Evolutionary conservation across 2,329 filamentous ascomycete genomes (phyloP), one percentile per base, ranked within the genome.

Genomic region (Sarocladium kiliense): DNA sequence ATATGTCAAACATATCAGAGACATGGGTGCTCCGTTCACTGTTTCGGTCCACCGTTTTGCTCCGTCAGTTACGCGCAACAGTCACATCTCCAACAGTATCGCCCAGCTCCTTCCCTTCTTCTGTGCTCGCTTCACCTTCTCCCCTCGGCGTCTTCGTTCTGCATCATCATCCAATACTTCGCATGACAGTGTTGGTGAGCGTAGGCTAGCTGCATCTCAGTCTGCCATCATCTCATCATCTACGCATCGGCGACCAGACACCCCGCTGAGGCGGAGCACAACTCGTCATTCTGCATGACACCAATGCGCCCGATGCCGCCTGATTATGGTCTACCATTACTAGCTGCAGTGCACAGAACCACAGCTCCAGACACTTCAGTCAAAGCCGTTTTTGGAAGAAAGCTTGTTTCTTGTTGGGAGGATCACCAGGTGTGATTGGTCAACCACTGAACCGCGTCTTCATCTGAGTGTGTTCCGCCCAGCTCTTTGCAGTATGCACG

Each of bases 231-330:
- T 27, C 21, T 14, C 7, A 7, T 45, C 9, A 39, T 5, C 5
- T 6, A 44, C 18, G n/a, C 21, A 23, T 18, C n/a, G 4, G 47
- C 12, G 12, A 21, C 2, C 3, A 23, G 21, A 21, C 10, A 51
- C n/a, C 19, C 30, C 18, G 25, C 47, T 18, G 18, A 34, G 47
- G 47, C 47, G 30, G 47, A 51, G 47, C 18, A 32, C 30, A 10
- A 23, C n/a, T 51, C 47, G 47, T 51, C 47, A 51, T 51, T 23
- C 9, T 51, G 47, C 47, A 51, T 51, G 47, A 36, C n/a, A 51
- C 47, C 47, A 51, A 36, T 21, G 26, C 47, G 18, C 47, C 18
- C 47, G 11, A 51, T 18, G 12, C 23, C 21, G 44, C 44, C 44
- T 30, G 41, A 9, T 6, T n/a, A n/a, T n/a, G n/a, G n/a, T n/a